Conservation (phyloP, 2,329 filamentous ascomycete genomes). For the Laburnicola sp. region DNA sequence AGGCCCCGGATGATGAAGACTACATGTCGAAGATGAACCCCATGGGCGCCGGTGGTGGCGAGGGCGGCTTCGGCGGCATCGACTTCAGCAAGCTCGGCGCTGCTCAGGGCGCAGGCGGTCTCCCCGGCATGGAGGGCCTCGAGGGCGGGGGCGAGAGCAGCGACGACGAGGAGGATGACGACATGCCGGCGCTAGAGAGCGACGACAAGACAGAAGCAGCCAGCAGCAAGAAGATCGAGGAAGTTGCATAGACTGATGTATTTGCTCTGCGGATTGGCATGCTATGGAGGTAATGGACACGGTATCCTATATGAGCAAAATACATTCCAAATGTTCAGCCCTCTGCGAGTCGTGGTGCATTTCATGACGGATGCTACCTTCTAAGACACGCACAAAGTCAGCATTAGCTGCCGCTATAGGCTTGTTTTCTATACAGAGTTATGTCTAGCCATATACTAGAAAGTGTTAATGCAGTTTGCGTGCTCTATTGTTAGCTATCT, state of each 20-base stretch:
- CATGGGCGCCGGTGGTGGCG: conserved; percentile 54
- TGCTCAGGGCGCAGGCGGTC: conserved; percentile 52
- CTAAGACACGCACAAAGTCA: no score
- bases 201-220: conserved; percentile 27
- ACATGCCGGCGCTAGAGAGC: conserved; percentile 74
- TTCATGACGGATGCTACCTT: not conserved
- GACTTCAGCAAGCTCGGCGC: conserved; percentile 85
- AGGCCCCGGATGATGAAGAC: conserved; percentile 77
- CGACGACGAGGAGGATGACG: conserved; percentile 67
- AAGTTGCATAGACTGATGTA: conserved; percentile 40
- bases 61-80: conserved; percentile 80
- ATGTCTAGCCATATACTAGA: no score
- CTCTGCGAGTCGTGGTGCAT: not conserved
- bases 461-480: no score
- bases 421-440: no score
- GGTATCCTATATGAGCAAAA: conserved; percentile 18
- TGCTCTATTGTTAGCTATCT: no score
- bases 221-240: conserved; percentile 52
- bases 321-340: not conserved
- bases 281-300: conserved; percentile 19
- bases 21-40: conserved; percentile 57
- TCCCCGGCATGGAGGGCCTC: conserved; percentile 40
- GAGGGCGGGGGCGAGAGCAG: conserved; percentile 50
- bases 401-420: no score
- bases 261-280: conserved; percentile 6